A percentile compares a stretch with the other conserved stretches of the same genome.
Evolutionary conservation across 2,329 filamentous ascomycete species (phyloP).

Genomic region (Juglanconis oblonga): DNA sequence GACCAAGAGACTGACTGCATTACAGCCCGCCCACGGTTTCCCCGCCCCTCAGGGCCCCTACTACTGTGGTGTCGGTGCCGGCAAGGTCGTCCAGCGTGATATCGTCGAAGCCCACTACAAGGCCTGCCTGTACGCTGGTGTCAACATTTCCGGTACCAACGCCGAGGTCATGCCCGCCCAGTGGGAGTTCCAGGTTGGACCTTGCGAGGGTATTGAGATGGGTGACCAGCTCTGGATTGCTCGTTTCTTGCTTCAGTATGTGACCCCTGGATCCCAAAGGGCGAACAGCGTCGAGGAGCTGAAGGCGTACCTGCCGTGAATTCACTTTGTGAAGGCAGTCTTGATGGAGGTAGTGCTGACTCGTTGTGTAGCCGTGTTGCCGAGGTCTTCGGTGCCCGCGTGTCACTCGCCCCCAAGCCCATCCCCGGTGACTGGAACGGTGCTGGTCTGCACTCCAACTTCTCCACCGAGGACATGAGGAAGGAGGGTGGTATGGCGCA

Average conservation of each 20-base stretch:
- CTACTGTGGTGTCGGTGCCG: conserved; percentile 97
- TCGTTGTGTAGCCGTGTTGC: conserved; percentile 58
- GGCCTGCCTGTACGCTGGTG: conserved; percentile 76
- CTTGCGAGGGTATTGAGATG: conserved; percentile 82
- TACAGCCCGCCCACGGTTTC: conserved; percentile 69
- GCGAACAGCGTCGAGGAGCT: neutral
- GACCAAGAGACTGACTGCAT: neutral
- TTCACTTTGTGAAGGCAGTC: conserved; percentile 45
- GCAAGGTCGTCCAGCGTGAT: conserved; percentile 97
- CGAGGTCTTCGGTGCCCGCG: conserved; percentile 94
- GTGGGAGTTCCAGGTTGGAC: conserved; percentile 98
- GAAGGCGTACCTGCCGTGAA: neutral
- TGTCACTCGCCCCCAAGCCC: conserved; percentile 90
- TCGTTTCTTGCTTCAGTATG: conserved; percentile 72
- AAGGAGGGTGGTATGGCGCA: conserved; percentile 90
- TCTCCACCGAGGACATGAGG: conserved; percentile 87
- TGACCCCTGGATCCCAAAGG: neutral
- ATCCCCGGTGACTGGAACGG: conserved; percentile 79
- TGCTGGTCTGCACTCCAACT: conserved; percentile 90
- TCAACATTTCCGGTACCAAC: conserved; percentile 97
- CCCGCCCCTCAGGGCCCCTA: conserved; percentile 91
- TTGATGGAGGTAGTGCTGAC: conserved; percentile 57
- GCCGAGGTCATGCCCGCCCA: conserved; percentile 97
- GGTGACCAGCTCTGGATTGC: conserved; percentile 94
- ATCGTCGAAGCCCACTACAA: conserved; percentile 96